Evolutionary conservation across 495 filamentous ascomycete species (phyloP).

Genomic region (Neurospora tetraspora): DNA sequence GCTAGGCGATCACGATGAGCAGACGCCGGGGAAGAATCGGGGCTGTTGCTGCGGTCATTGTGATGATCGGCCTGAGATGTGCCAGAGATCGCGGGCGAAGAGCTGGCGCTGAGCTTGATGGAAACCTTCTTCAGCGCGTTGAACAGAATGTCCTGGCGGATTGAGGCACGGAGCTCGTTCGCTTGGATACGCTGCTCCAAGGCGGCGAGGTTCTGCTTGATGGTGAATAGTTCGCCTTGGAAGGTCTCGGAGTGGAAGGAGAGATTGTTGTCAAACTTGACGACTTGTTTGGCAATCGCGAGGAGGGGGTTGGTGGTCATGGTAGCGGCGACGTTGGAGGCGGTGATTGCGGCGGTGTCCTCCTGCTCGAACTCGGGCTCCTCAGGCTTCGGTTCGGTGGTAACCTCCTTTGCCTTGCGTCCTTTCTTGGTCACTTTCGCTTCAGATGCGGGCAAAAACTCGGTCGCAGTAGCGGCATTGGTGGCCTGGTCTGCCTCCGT

Average conservation of each 20-base stretch:
- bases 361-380: background rate
- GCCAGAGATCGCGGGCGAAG: no score
- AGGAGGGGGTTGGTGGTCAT: background rate
- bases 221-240: background rate
- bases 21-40: background rate
- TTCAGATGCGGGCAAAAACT: background rate
- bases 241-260: background rate
- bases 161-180: conserved; percentile 4
- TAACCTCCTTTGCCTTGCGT: background rate
- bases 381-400: background rate
- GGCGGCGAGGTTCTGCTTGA: background rate
- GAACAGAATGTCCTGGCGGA: conserved; percentile 16
- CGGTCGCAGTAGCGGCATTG: background rate
- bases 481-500: background rate
- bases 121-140: conserved; percentile 11
- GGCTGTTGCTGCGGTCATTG: background rate
- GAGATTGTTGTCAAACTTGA: background rate
- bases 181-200: conserved; percentile 4
- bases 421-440: background rate
- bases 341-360: background rate
- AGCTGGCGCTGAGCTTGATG: background rate
- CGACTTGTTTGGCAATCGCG: background rate
- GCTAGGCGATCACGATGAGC: background rate
- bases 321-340: background rate
- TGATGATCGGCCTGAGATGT: background rate